Evolutionary conservation across 202 grass and related monocot species (phyloP).

Genomic region (Cymbopogon flexuosus): DNA sequence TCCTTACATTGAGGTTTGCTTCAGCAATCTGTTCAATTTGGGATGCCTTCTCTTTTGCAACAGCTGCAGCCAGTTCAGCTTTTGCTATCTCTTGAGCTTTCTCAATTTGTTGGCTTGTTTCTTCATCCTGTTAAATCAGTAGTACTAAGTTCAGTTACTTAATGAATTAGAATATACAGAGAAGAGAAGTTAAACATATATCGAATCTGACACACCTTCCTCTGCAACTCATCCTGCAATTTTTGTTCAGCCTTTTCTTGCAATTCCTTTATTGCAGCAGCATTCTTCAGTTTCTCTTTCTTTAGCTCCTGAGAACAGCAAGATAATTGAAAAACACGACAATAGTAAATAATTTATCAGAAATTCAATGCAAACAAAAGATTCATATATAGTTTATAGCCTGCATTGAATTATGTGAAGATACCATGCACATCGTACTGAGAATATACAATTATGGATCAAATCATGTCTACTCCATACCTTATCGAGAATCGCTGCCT

Average conservation of each 20-base stretch:
- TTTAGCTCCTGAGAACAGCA: slow-evolving; percentile 64
- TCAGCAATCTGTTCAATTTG: slow-evolving; percentile 92
- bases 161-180: not conserved
- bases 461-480: slow-evolving; percentile 33
- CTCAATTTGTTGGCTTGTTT: slow-evolving; percentile 61
- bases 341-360: not conserved
- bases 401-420: not conserved
- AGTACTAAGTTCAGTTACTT: slow-evolving; percentile 23
- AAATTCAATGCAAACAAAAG: slow-evolving; percentile 21
- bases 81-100: slow-evolving; percentile 75
- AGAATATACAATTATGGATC: not conserved
- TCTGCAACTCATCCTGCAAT: slow-evolving; percentile 62
- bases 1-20: slow-evolving; percentile 81
- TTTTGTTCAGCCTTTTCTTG: slow-evolving; percentile 73
- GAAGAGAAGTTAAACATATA: not conserved
- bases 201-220: slow-evolving; percentile 46
- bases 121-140: slow-evolving; percentile 59
- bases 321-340: slow-evolving; percentile 20
- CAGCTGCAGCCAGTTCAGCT: slow-evolving; percentile 68
- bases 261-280: slow-evolving; percentile 54
- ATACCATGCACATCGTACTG: not conserved
- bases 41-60: slow-evolving; percentile 87
- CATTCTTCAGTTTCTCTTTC: slow-evolving; percentile 73
- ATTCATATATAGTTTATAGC: not conserved
- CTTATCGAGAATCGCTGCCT: slow-evolving; percentile 85